Conservation (phyloP, 352 stramenopile genomes). For the Nothophytophthora sp. region DNA sequence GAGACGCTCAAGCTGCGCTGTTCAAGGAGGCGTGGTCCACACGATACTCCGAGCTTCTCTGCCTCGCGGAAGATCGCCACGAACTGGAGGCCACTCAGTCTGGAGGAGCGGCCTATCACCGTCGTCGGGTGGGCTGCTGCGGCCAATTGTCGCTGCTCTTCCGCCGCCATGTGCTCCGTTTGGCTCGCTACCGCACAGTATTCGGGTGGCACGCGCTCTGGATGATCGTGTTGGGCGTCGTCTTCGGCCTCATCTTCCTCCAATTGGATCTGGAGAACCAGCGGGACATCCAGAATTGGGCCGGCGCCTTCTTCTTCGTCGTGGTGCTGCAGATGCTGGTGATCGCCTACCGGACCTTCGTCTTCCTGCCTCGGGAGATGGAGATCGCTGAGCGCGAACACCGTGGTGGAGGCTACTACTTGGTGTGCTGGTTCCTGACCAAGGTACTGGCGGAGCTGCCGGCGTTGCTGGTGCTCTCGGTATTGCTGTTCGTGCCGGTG, state of each 20-base stretch:
- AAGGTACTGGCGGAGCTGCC: slow-evolving; percentile 41
- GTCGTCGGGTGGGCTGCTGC: slow-evolving; percentile 22
- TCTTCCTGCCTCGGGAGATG: slow-evolving; percentile 32
- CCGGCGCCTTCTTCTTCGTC: slow-evolving; percentile 47
- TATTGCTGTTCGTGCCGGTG: slow-evolving; percentile 39
- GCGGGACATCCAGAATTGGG: slow-evolving; percentile 44
- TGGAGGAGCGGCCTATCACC: not conserved
- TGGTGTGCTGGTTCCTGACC: slow-evolving; percentile 34
- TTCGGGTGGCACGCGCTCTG: slow-evolving; percentile 43
- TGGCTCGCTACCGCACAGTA: slow-evolving; percentile 33
- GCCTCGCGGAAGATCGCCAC: slow-evolving; percentile 6
- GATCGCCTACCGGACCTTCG: slow-evolving; percentile 23
- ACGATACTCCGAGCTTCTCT: slow-evolving; percentile 17
- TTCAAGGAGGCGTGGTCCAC: slow-evolving; percentile 50
- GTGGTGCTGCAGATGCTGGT: slow-evolving; percentile 42
- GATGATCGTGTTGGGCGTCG: slow-evolving; percentile 39
- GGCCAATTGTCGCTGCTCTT: slow-evolving; percentile 42
- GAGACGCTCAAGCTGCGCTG: slow-evolving; percentile 19
- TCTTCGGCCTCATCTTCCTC: slow-evolving; percentile 50
- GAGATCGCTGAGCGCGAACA: slow-evolving; percentile 29
- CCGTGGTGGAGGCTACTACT: slow-evolving; percentile 23
- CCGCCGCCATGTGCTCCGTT: slow-evolving; percentile 38
- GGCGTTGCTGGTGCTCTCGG: slow-evolving; percentile 36
- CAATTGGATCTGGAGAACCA: slow-evolving; percentile 38
- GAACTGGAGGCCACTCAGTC: not conserved